Base-by-base conservation (phyloP, 2,329 filamentous ascomycete genomes). In the Trichoderma gracile region DNA sequence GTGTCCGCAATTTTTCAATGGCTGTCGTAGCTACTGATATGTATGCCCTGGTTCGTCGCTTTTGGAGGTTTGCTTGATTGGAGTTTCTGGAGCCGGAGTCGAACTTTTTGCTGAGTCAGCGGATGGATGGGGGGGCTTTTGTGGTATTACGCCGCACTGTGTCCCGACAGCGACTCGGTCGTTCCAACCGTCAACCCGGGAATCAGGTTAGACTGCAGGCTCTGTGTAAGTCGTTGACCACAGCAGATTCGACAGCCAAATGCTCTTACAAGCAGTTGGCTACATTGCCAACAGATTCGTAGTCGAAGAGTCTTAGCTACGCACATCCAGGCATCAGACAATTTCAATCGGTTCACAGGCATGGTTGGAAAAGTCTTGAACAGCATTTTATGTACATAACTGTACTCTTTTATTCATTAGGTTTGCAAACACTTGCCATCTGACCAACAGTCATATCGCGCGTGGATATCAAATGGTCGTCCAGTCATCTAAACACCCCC, bases 381-480 rank as follows among this genome's bases (percentile, higher is more conserved):
- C n/a, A 33, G 45, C 10, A 53, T 17, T 19, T 55, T 49, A 55
- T 43, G 70, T 71, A 67, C 71, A 73, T 69, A 70, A 72, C 65
- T 58, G 72, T 73, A 75, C 72, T 75, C 68, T 66, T 69, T 66
- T 68, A 69, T 66, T 69, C 66, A 66, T 66, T 70, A 72, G 56
- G 56, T 69, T 69, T 69, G 70, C 68, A 67, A 71, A 74, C 73
- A 73, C 71, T 72, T 71, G 68, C 71, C 69, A 70, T 69, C 67
- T 68, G 68, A 72, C 72, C 71, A 73, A 62, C 50, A 19, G 49
- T 45, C 59, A 54, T 62, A 62, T 62, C 59, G n/a, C 59, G 59
- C 72, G 69, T 77, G 76, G 75, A 79, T 79, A 78, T 78, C 76
- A 75, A 71, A 76, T 74, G 71, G 70, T 73, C 69, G 66, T 68